These are phyloP conservation scores for Aspergillus melleus DNA, from an alignment of 2,329 filamentous ascomycete genomes.

Conservation along the genomic window DNA sequence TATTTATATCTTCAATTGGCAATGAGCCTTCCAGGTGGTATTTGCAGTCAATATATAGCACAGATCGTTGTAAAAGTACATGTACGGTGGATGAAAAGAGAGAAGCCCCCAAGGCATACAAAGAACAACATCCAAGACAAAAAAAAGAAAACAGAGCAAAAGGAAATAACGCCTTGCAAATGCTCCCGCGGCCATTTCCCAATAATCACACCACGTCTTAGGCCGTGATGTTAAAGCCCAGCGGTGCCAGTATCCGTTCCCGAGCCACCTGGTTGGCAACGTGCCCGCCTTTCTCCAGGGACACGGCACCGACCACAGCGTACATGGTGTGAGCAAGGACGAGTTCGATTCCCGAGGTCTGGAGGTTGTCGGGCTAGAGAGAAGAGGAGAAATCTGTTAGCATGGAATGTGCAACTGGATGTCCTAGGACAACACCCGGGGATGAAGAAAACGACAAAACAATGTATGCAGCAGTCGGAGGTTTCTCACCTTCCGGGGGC, in stretches of 20 bases:
- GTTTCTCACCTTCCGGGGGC: constrained; percentile 70
- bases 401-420: neutral
- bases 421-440: constrained; percentile 1
- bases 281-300: constrained; percentile 81
- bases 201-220: constrained; percentile 18
- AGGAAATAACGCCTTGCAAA: constrained; percentile 36
- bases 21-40: constrained; percentile 20
- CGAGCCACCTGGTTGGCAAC: constrained; percentile 72
- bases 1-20: constrained; percentile 1
- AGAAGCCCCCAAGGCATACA: constrained; percentile 20
- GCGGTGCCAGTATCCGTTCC: constrained; percentile 68
- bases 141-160: constrained; percentile 16
- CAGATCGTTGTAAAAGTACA: constrained; percentile 36
- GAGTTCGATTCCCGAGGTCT: constrained; percentile 69
- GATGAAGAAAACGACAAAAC: neutral
- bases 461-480: constrained; percentile 5
- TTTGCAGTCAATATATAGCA: constrained; percentile 26
- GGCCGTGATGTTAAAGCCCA: constrained; percentile 40
- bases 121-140: constrained; percentile 22
- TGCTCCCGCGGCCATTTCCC: constrained; percentile 33
- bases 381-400: constrained; percentile 1
- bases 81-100: constrained; percentile 24
- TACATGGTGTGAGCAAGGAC: constrained; percentile 77
- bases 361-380: constrained; percentile 63
- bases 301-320: constrained; percentile 83